These are phyloP conservation scores for Odonthalia washingtoniensis DNA, from an alignment of 31 red algal genomes.

Conservation along the genomic window DNA sequence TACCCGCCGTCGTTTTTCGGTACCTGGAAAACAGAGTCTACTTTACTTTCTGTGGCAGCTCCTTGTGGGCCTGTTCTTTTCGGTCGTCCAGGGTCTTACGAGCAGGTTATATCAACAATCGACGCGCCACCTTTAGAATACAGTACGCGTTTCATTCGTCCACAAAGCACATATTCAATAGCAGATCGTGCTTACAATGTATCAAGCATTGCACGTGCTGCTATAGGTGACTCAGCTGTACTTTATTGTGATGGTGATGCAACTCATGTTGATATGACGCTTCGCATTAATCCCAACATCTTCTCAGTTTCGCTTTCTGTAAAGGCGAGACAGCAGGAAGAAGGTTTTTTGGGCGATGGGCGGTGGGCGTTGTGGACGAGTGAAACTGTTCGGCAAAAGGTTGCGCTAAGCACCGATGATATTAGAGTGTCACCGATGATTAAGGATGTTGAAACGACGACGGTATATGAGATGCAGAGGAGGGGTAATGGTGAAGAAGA, in stretches of 20 bases:
- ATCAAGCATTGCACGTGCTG: constrained; percentile 53
- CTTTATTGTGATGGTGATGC: constrained; percentile 16
- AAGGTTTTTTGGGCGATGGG: not conserved
- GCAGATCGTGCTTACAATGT: constrained; percentile 73
- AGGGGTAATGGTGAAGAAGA: constrained; percentile 11
- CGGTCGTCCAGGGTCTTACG: constrained; percentile 53
- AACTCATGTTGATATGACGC: not conserved
- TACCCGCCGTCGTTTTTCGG: constrained; percentile 65
- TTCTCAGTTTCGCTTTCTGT: not conserved
- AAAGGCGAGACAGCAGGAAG: not conserved
- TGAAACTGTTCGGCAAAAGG: constrained; percentile 63
- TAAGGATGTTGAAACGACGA: constrained; percentile 60
- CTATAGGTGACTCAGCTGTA: constrained; percentile 62
- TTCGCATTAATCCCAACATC: not conserved
- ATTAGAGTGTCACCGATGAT: constrained; percentile 32
- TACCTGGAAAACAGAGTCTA: constrained; percentile 61
- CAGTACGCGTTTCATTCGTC: constrained; percentile 36
- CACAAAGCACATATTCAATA: constrained; percentile 31
- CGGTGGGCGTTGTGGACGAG: constrained; percentile 48
- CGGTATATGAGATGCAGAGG: constrained; percentile 37
- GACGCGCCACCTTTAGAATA: not conserved
- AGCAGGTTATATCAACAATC: constrained; percentile 43
- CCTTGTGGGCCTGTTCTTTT: constrained; percentile 73
- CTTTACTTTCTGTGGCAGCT: constrained; percentile 53
- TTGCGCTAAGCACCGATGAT: constrained; percentile 51